Conservation (phyloP, 192 early-diverging fungal species). For the Entomortierella lignicola region DNA sequence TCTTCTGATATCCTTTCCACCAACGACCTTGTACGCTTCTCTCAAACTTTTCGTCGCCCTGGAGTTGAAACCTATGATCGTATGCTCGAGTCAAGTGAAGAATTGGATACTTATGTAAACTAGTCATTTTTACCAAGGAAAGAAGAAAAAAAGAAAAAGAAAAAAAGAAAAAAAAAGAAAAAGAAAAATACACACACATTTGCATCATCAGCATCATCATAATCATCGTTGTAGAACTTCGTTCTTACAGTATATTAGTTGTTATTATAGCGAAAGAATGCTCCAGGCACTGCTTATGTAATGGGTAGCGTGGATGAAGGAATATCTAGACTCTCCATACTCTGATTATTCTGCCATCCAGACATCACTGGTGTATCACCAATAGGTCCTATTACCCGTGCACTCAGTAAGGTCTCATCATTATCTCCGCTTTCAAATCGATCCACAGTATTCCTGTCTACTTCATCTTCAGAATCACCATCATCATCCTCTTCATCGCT, state of each 20-base stretch:
- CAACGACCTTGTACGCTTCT: conserved; percentile 12
- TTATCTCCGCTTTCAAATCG: not conserved
- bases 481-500: not conserved
- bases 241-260: too few relatives aligned
- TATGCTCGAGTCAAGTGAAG: conserved; percentile 41
- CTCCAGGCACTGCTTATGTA: not conserved
- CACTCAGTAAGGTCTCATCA: not conserved
- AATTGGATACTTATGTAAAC: conserved; percentile 8
- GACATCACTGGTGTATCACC: not conserved
- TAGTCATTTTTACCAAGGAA: not conserved
- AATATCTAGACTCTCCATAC: conserved; percentile 24
- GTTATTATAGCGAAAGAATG: too few relatives aligned
- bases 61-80: conserved; percentile 19
- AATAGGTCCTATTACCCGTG: not conserved
- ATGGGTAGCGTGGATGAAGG: conserved; percentile 15
- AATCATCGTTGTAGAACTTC: too few relatives aligned
- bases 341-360: conserved; percentile 22
- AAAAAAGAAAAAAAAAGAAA: too few relatives aligned
- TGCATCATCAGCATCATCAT: too few relatives aligned
- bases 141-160: conserved; percentile 4
- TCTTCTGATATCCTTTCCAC: conserved; percentile 16
- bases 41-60: conserved; percentile 16
- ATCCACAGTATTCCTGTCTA: too few relatives aligned
- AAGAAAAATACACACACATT: too few relatives aligned
- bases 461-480: too few relatives aligned